phyloP scores from a whole-genome alignment of 768 basidiomycete species.

The Inosperma sp. region DNA sequence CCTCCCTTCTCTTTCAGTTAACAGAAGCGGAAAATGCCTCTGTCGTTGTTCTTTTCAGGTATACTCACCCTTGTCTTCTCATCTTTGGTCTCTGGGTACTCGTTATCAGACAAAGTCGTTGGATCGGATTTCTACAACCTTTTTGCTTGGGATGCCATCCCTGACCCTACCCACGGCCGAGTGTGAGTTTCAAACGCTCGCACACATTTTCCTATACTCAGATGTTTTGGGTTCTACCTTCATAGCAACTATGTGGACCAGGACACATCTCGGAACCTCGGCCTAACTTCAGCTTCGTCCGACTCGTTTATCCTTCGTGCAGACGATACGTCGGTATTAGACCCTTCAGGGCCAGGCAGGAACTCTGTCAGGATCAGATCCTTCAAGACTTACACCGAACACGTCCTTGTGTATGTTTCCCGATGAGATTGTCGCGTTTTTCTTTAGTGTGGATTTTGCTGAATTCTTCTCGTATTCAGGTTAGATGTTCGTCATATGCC shows the following conservation, averaged over 20 bases:
- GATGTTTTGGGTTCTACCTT: neutral
- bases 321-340: slow-evolving; percentile 39
- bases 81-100: neutral
- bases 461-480: slow-evolving; percentile 12
- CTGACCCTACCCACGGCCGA: slow-evolving; percentile 57
- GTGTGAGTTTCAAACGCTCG: slow-evolving; percentile 52
- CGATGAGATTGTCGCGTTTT: neutral
- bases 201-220: neutral
- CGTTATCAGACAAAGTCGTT: slow-evolving; percentile 36
- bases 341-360: slow-evolving; percentile 40
- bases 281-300: slow-evolving; percentile 42
- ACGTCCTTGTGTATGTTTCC: slow-evolving; percentile 43
- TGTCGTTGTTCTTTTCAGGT: too few relatives aligned
- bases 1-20: too few relatives aligned
- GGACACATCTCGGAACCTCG: slow-evolving; percentile 33
- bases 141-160: slow-evolving; percentile 45
- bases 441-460: neutral
- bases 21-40: too few relatives aligned
- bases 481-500: slow-evolving; percentile 50
- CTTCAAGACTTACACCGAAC: slow-evolving; percentile 45
- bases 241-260: slow-evolving; percentile 37
- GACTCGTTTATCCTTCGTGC: slow-evolving; percentile 46
- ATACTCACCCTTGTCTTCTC: neutral
- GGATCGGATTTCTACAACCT: slow-evolving; percentile 42
- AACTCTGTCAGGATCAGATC: slow-evolving; percentile 49